Evolutionary conservation across 495 filamentous ascomycete species (phyloP), one percentile per base, ranked within the genome.

Genomic region (Xylaria venustula): DNA sequence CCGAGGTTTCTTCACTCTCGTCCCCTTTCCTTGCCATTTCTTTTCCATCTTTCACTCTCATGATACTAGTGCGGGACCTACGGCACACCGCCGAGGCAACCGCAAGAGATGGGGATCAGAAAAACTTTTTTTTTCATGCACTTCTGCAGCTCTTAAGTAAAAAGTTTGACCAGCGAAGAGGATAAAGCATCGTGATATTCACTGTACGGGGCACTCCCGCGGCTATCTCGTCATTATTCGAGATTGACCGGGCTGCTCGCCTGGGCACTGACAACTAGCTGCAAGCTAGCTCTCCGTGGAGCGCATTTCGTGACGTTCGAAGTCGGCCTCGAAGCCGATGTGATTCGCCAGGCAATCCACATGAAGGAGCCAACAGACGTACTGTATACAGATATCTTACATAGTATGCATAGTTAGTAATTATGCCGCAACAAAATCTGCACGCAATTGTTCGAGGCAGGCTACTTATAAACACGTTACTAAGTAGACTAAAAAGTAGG

Each of bases 201-300:
- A 58, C 54, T 49, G 54, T 58, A 48, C 42, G 54, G 54, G 54
- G 54, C 54, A 30, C 22, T 23, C 14, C 30, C 14, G 44, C 42
- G 44, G 32, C 54, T 58, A 58, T 37, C 54, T 49, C 44, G 44
- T 57, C 37, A 47, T 48, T 25, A 23, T 48, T 57, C 11, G 8
- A 34, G 17, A 6, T 34, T 11, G 11, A 34, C 30, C 5, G 5
- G 5, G 11, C 11, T 5, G 30, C 30, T 11, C 30, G 11, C 30
- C 5, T 26, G 28, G 20, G 30, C 37, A 26, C 28, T 36, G 42
- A 36, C 42, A 28, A 25, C 30, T 17, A 47, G 54, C 19, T 12
- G 30, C 5, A 11, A 32, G 20, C 8, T 23, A 28, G 20, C 32
- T 14, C 46, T 15, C 15, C 30, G 37, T 25, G 32, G 7, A 40